Evolutionary conservation across 2,329 filamentous ascomycete genomes (phyloP), one percentile per base, ranked within the genome.

Genomic region (Talaromyces sp.): DNA sequence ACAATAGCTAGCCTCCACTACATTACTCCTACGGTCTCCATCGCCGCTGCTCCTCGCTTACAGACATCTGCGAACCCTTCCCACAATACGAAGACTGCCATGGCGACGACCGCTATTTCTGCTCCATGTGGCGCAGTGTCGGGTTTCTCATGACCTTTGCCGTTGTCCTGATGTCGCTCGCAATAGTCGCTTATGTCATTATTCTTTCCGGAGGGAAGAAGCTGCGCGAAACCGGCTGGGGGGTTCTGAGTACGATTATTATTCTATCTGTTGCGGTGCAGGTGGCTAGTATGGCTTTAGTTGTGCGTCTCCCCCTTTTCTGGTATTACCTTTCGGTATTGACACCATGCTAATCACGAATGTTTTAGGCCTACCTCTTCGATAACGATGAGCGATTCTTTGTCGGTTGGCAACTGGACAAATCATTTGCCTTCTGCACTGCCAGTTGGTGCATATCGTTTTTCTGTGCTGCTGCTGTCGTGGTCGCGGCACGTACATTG

Each of bases 111-210:
- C 81, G 84, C 53, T 84, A 86, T 67, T 97, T 97, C 76, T 97
- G 94, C 79, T 88, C 86, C 66, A 88, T 95, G 81, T 99, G 93
- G 93, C 84, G 89, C 60, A 90, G 86, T 25, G 86, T 91, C 36
- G 91, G 89, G 22, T 97, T 97, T 75, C 75, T 96, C 63, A 91
- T 96, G 77, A 89, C 87, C 54, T 89, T 97, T 66, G 83, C 89
- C 7, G 84, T 91, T 37, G 85, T 96, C n/a, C 71, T 94, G 39
- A 87, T 96, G 73, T 82, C 94, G 40, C 90, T 88, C 57, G 86
- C 86, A 6, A 75, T 96, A n/a, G 86, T 96, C 28, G 84, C 86
- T 17, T 96, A 93, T 73, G 68, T 87, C 31, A 84, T 95, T 52
- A 84, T 96, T 48, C 77, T 97, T 64, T 76, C 81, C 1, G 91